Evolutionary conservation across 2,329 filamentous ascomycete genomes (phyloP).

Genomic region (Fusarium sp.): DNA sequence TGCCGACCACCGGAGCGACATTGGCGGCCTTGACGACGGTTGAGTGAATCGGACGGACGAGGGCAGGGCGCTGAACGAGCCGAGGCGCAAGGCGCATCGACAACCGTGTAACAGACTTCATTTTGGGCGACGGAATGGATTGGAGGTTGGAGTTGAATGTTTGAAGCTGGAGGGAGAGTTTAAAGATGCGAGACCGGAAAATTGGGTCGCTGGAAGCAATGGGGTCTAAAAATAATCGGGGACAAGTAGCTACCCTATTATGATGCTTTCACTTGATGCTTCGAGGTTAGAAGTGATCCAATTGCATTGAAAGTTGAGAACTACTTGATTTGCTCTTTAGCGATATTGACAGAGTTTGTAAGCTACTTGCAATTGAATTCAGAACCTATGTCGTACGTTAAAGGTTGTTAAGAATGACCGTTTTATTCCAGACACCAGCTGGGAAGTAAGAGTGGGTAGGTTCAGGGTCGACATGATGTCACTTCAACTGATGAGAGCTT

Average conservation of each 20-base stretch:
- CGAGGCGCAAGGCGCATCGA: constrained; percentile 54
- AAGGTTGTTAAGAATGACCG: neutral
- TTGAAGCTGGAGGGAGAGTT: constrained; percentile 15
- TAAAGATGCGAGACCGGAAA: constrained; percentile 37
- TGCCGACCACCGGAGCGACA: constrained; percentile 66
- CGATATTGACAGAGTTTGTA: no score
- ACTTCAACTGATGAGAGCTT: constrained; percentile 19
- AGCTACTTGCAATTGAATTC: neutral
- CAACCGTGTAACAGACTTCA: constrained; percentile 58
- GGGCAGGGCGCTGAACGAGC: constrained; percentile 32
- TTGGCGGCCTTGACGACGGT: constrained; percentile 56
- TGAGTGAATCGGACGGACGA: constrained; percentile 51
- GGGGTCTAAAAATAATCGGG: neutral
- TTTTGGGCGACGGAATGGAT: constrained; percentile 43
- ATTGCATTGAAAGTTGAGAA: neutral
- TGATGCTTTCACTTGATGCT: neutral
- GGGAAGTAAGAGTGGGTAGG: constrained; percentile 25
- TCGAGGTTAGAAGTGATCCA: neutral
- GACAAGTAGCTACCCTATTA: neutral
- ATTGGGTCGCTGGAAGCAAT: constrained; percentile 35
- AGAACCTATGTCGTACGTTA: neutral
- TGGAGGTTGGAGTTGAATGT: constrained; percentile 13
- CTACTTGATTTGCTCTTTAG: no score
- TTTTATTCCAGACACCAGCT: neutral
- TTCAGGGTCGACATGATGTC: constrained; percentile 43